A percentile compares a stretch with the other conserved stretches of the same genome.
Evolutionary conservation across 345 rosid species (phyloP).

Genomic region (Gossypium stocksii): DNA sequence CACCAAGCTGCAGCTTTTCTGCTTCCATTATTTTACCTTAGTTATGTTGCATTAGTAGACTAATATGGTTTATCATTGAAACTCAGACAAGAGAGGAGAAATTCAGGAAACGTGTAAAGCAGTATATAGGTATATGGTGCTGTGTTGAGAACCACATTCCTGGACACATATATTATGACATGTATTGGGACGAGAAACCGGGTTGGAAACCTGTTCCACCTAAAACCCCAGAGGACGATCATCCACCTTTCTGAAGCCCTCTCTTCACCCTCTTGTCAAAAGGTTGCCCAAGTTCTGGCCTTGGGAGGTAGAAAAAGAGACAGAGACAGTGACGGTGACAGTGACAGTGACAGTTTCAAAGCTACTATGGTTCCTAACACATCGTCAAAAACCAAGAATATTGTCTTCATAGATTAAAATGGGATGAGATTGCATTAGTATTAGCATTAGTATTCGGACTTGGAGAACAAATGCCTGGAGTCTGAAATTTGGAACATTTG

Average conservation of each 20-base stretch:
- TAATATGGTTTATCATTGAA: neutral
- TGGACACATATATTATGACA: conserved; percentile 89
- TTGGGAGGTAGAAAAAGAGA: neutral
- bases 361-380: neutral
- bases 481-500: neutral
- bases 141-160: conserved; percentile 71
- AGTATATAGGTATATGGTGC: conserved; percentile 93
- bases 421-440: neutral
- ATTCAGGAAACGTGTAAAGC: conserved; percentile 72
- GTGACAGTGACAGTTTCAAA: neutral
- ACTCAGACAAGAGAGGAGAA: conserved; percentile 58
- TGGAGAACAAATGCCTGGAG: neutral
- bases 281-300: neutral
- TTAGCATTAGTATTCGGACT: neutral
- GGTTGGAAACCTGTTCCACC: conserved; percentile 89
- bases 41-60: conserved; percentile 16
- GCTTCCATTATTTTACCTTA: neutral
- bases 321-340: no score
- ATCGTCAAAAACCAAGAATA: neutral
- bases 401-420: conserved; percentile 10
- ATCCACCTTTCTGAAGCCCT: conserved; percentile 54
- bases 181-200: conserved; percentile 98
- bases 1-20: neutral
- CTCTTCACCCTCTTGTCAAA: neutral
- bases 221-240: conserved; percentile 65